Base-by-base conservation (phyloP, 495 filamentous ascomycete species). In the Penicillium fimorum region DNA sequence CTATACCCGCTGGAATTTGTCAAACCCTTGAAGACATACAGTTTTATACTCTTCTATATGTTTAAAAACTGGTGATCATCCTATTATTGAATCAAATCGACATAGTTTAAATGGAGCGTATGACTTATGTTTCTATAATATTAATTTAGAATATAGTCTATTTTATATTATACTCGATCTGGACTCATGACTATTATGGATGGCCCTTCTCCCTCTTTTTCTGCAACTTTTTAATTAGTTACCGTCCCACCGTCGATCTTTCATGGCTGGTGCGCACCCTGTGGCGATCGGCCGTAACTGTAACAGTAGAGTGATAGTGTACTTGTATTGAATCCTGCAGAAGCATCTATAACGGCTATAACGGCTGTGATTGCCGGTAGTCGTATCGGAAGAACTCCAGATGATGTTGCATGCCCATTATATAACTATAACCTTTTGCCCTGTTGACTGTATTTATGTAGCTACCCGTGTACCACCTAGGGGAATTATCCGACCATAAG, bases 311-410 rank as follows among this genome's bases (percentile, higher is more conserved):
- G n/a, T 50, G 52, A 38, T 45, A 37, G 35, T 10, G 25, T 7
- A 20, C 9, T 18, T 47, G 29, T 47, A 47, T 47, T 46, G 44
- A 15, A 47, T 18, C 41, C 20, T 29, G 35, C n/a, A 38, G 35
- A 56, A 52, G 38, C 32, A 29, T 43, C 25, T 56, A 37, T 29
- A 29, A 52, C 24, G 22, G 37, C 8, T 18, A 43, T 17, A 12
- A 24, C 38, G 50, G 50, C 17, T 44, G n/a, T 25, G 15, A 3
- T 33, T 35, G 33, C 47, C 47, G 48, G 17, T 5, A 41, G 57
- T 47, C 57, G 58, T 60, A 60, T 60, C 58, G 53, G 58, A 60
- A 59, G 33, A 49, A 47, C 58, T 60, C 58, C 47, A 22, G 18
- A 35, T 25, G 37, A 55, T 40, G 58, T 60, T 60, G 53, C 58